Conservation (phyloP, 2,329 filamentous ascomycete genomes). For the Pseudogymnoascus pannorum region DNA sequence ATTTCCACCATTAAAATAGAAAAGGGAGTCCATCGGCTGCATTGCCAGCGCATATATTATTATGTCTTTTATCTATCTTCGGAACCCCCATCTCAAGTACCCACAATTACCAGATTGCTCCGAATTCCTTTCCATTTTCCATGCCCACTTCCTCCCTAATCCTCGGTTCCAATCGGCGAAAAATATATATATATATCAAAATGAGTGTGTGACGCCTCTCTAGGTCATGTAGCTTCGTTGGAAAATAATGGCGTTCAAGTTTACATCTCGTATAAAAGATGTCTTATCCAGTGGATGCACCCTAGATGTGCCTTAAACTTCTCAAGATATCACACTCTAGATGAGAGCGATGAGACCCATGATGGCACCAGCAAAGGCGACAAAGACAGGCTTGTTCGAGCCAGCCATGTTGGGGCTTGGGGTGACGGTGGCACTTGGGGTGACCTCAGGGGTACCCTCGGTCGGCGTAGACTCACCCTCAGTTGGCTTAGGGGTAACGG, state of each 20-base stretch:
- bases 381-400: constrained; percentile 21
- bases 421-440: constrained; percentile 8
- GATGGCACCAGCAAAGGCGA: constrained; percentile 20
- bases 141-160: background rate
- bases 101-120: constrained; percentile 6
- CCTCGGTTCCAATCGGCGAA: background rate
- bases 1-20: background rate
- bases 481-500: background rate
- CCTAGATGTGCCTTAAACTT: background rate
- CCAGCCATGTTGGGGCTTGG: constrained; percentile 16
- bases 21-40: background rate
- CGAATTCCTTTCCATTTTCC: background rate
- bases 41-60: constrained; percentile 4
- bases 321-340: background rate
- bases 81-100: background rate
- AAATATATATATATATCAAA: background rate
- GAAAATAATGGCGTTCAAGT: background rate
- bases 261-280: background rate
- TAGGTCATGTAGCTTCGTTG: constrained; percentile 7
- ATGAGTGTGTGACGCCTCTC: constrained; percentile 3
- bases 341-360: constrained; percentile 24
- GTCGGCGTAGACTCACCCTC: background rate
- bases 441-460: background rate
- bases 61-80: background rate
- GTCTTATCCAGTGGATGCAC: background rate